These are phyloP conservation scores for Clausena lansium DNA, from an alignment of 345 rosid genomes.

Conservation along the genomic window DNA sequence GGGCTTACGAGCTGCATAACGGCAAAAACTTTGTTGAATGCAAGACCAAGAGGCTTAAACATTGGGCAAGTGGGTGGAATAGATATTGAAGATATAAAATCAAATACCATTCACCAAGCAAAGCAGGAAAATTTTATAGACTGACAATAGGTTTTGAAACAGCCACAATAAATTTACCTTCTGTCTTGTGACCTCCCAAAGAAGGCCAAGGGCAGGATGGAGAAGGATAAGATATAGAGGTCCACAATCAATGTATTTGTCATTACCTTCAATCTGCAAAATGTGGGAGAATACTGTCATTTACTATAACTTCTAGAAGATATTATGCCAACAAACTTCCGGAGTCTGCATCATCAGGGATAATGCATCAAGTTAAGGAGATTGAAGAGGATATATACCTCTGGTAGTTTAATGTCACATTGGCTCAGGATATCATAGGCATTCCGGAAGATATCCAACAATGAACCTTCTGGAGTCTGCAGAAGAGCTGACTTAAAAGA, in stretches of 20 bases:
- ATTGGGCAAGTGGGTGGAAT: neutral
- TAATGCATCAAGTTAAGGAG: constrained; percentile 3
- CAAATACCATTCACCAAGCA: neutral
- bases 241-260: constrained; percentile 55
- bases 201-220: constrained; percentile 94
- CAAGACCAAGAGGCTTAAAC: neutral
- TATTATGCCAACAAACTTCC: neutral
- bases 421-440: constrained; percentile 76
- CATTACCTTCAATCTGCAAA: constrained; percentile 62
- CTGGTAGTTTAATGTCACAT: constrained; percentile 67
- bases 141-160: neutral
- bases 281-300: constrained; percentile 9
- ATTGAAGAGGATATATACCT: constrained; percentile 45
- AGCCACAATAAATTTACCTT: constrained; percentile 47
- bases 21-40: neutral
- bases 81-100: neutral
- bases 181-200: constrained; percentile 88
- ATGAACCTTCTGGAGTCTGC: constrained; percentile 96
- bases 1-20: constrained; percentile 1
- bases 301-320: constrained; percentile 15
- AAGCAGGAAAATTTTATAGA: neutral
- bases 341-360: neutral
- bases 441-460: constrained; percentile 82
- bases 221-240: constrained; percentile 89
- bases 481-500: constrained; percentile 17